Base-by-base conservation (phyloP, 495 filamentous ascomycete genomes). In the Trypethelium eluteriae region DNA sequence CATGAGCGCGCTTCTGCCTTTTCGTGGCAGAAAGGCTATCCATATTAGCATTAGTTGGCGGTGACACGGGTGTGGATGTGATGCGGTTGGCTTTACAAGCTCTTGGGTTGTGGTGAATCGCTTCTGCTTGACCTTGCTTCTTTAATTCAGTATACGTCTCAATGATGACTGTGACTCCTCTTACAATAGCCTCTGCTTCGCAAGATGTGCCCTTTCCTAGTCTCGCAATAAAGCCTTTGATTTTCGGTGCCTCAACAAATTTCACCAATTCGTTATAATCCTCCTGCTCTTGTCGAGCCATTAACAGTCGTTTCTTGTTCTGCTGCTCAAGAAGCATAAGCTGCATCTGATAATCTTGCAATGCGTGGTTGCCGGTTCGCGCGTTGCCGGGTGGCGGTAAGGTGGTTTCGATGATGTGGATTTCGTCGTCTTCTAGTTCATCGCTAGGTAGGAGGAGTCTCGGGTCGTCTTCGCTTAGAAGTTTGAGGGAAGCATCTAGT, bases 321-420 rank as follows among this genome's bases (percentile, higher is more conserved):
- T 98, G 93, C 78, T 96, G 93, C 76, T 98, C 93, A 47, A 97
- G 86, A 63, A 98, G 77, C 93, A 96, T 96, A 73, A 98, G 81
- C 73, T 98, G 93, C 93, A 96, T 96, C 78, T 98, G 93, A 76
- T 96, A 97, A 75, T 97, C 94, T 75, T 96, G 92, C 62, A 97
- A 82, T 49, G 93, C 93, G 75, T 96, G 91, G 72, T 93, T 96
- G 7, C 11, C 18, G 14, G 41, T 44, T 44, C 14, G 7, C 41
- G 14, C 25, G 14, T 14, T 7, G 41, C 41, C 14, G 41, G 41
- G 41, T 44, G 6, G 7, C 41, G 0, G 41, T 44, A 25, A 25
- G 41, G 7, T 44, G 6, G 41, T 44, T 14, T 44, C 41, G 1
- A 44, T 44, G 41, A 44, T 44, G 14, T 44, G 41, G 41, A 44